Evolutionary conservation across 352 stramenopile species (phyloP).

Genomic region (Pythium aquatile): DNA sequence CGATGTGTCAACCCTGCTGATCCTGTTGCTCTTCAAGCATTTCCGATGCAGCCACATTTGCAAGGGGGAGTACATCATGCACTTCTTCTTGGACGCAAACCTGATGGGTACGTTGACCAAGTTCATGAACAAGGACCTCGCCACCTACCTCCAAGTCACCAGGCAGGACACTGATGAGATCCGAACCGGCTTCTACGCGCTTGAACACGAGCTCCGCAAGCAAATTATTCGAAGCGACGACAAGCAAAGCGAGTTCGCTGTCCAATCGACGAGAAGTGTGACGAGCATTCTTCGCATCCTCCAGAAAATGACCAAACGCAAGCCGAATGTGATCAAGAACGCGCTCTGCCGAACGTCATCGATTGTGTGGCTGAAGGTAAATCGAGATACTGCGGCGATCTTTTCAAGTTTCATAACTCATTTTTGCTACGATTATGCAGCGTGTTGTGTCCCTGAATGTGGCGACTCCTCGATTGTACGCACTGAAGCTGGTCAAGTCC

Average conservation of each 20-base stretch:
- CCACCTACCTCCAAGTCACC: slow-evolving; percentile 73
- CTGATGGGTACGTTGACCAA: slow-evolving; percentile 73
- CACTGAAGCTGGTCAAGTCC: slow-evolving; percentile 83
- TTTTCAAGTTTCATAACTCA: background rate
- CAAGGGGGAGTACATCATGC: slow-evolving; percentile 79
- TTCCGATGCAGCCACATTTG: slow-evolving; percentile 68
- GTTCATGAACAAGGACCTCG: slow-evolving; percentile 87
- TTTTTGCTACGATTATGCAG: slow-evolving; percentile 24
- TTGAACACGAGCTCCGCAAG: slow-evolving; percentile 65
- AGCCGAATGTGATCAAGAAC: slow-evolving; percentile 84
- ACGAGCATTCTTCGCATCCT: slow-evolving; percentile 76
- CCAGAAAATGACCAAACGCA: slow-evolving; percentile 84
- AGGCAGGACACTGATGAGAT: slow-evolving; percentile 50
- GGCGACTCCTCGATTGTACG: slow-evolving; percentile 64
- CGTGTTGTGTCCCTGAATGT: slow-evolving; percentile 72
- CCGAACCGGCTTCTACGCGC: slow-evolving; percentile 52
- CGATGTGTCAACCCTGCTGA: slow-evolving; percentile 62
- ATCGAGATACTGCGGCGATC: too few relatives aligned
- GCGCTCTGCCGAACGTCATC: slow-evolving; percentile 67
- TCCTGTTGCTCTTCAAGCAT: slow-evolving; percentile 76
- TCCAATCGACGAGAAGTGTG: slow-evolving; percentile 68
- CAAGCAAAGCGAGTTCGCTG: slow-evolving; percentile 66
- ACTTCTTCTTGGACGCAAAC: slow-evolving; percentile 80
- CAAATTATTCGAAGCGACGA: slow-evolving; percentile 59
- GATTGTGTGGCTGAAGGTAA: slow-evolving; percentile 81